Base-by-base conservation (phyloP, 306 rosid genomes). In the Malus fusca region DNA sequence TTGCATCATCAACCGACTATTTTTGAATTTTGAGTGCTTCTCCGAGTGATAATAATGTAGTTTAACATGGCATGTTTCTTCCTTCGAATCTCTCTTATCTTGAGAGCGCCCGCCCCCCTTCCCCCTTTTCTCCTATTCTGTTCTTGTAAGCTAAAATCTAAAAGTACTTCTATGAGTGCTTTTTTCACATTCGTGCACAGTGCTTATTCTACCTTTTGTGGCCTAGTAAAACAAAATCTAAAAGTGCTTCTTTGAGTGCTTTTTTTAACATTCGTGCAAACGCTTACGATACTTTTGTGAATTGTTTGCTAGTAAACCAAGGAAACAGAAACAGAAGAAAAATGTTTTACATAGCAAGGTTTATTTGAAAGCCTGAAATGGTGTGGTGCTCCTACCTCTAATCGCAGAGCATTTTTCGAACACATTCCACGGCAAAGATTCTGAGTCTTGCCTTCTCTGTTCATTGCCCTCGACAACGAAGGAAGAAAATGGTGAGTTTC, bases 51-150 rank as follows among this genome's bases (percentile, higher is more conserved):
- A 69, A 80, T 83, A 75, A 63, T 59, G 71, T 70, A 63, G 43
- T 83, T 83, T 79, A 88, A 85, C 88, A 55, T 85, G 88, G 80
- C 72, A 52, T 72, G 91, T 85, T 81, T 75, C 74, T 71, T 25
- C 17, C 14, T 28, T 18, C 3, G 62, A 77, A 8, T 69, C 43
- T 69, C 21, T 51, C 56, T 17, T 67, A 48, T 0, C 67, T 55
- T n/a, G 6, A 25, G 42, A 18, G 66, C 61, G 9, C 35, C 56
- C 19, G 66, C 61, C 23, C 52, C 55, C 8, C 3, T 48, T 25
- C 40, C 40, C 40, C 40, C 9, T 35, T 35, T 35, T 35, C 9
- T 35, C 40, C 40, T 6, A 9, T 35, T 35, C 40, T 35, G 19
- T 8, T 4, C 40, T 53, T 31, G 33, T 58, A 71, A 11, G 25